Conservation (phyloP, 2,329 filamentous ascomycete species). For the Fusarium sp. region DNA sequence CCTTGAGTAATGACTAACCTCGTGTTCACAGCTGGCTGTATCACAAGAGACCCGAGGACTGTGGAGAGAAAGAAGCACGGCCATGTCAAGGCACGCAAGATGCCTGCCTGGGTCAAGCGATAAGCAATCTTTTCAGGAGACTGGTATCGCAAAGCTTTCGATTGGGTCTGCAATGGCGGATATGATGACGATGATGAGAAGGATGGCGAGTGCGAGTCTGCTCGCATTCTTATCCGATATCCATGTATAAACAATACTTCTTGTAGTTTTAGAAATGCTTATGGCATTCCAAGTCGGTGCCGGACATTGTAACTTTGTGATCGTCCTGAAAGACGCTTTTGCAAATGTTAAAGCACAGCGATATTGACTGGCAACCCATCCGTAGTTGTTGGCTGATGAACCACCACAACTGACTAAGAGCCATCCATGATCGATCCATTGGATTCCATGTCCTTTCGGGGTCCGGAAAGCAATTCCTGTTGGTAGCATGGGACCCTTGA, state of each 20-base stretch:
- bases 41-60: constrained; percentile 88
- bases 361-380: neutral
- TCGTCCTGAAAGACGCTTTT: constrained; percentile 1
- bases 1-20: constrained; percentile 55
- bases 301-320: constrained; percentile 23
- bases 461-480: constrained; percentile 14
- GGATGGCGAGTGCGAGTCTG: constrained; percentile 26
- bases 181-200: constrained; percentile 38
- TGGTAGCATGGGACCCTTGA: constrained; percentile 37
- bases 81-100: constrained; percentile 96
- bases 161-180: constrained; percentile 27
- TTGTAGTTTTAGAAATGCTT: constrained; percentile 46
- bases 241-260: constrained; percentile 44
- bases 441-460: constrained; percentile 1
- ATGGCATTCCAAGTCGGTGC: constrained; percentile 24
- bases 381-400: neutral
- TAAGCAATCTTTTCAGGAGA: constrained; percentile 49
- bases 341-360: neutral
- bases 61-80: constrained; percentile 99
- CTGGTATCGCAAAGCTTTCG: constrained; percentile 25
- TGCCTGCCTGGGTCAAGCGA: constrained; percentile 96
- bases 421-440: constrained; percentile 7
- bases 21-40: constrained; percentile 78
- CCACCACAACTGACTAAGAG: constrained; percentile 2
- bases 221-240: constrained; percentile 26